Conservation (phyloP, 2,329 filamentous ascomycete species). For the Penicillium sp. region DNA sequence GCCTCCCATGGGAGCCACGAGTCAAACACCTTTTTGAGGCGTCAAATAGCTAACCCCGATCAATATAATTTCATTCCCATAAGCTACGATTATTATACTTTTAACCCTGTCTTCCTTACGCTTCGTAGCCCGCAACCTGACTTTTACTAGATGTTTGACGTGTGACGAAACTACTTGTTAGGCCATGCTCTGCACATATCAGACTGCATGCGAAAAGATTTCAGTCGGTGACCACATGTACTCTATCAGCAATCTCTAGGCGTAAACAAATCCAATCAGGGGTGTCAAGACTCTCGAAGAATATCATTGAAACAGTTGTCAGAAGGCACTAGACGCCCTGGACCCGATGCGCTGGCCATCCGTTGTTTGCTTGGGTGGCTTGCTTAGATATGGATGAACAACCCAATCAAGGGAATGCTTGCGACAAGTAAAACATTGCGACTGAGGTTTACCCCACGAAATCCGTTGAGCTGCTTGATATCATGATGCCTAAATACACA, state of each 20-base stretch:
- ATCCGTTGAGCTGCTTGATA: not conserved
- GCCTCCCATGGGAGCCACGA: constrained; percentile 18
- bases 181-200: not conserved
- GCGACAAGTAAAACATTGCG: not conserved
- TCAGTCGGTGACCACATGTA: not conserved
- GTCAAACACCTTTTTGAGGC: constrained; percentile 24
- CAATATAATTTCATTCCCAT: not conserved
- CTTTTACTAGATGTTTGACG: not conserved
- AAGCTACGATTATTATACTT: not conserved
- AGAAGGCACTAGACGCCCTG: not conserved
- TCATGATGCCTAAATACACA: not conserved
- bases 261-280: too few species aligned
- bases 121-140: not conserved
- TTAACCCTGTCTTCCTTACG: not conserved
- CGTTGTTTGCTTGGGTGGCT: not conserved
- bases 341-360: constrained; percentile 1
- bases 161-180: not conserved
- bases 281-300: not conserved
- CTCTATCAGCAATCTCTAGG: not conserved
- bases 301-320: constrained; percentile 1
- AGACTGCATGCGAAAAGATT: not conserved
- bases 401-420: not conserved
- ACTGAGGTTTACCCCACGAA: not conserved
- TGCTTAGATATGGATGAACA: not conserved
- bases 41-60: not conserved